Percentiles rank a stretch among this genome's conserved stretches.
Conservation (phyloP, 2,329 filamentous ascomycete genomes). For the Penicillium sp. region DNA sequence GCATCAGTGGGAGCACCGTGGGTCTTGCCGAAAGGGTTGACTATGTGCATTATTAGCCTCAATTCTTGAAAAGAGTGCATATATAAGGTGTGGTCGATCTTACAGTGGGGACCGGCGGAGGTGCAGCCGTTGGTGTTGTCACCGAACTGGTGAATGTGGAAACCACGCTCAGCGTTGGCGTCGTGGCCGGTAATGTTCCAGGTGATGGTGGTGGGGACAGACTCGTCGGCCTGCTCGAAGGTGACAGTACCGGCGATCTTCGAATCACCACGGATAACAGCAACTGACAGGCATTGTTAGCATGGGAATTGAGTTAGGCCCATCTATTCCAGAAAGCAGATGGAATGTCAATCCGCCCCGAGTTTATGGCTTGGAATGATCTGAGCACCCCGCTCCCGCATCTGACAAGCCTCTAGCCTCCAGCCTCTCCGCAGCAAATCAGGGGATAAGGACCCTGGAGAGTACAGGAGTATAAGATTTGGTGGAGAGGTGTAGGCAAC, state of each 20-base stretch:
- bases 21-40: slow-evolving; percentile 92
- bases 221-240: slow-evolving; percentile 90
- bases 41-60: slow-evolving; percentile 46
- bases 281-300: slow-evolving; percentile 61
- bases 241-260: slow-evolving; percentile 90
- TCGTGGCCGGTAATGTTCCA: slow-evolving; percentile 94
- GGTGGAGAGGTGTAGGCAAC: slow-evolving; percentile 2
- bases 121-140: slow-evolving; percentile 99
- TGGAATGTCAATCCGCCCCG: slow-evolving; percentile 2
- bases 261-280: slow-evolving; percentile 96
- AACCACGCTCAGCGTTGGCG: slow-evolving; percentile 91
- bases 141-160: slow-evolving; percentile 98
- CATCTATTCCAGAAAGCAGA: slow-evolving; percentile 9
- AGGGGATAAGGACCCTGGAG: slow-evolving; percentile 4
- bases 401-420: neutral
- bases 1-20: slow-evolving; percentile 85
- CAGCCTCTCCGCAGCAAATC: neutral
- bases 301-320: neutral
- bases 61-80: neutral
- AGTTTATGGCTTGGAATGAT: neutral
- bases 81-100: slow-evolving; percentile 39
- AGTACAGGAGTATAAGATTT: neutral
- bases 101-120: slow-evolving; percentile 95
- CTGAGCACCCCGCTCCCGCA: neutral
- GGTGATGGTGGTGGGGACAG: slow-evolving; percentile 76